Base-by-base conservation (phyloP, 2,329 filamentous ascomycete genomes). In the Torrubiella hemipterigena region DNA sequence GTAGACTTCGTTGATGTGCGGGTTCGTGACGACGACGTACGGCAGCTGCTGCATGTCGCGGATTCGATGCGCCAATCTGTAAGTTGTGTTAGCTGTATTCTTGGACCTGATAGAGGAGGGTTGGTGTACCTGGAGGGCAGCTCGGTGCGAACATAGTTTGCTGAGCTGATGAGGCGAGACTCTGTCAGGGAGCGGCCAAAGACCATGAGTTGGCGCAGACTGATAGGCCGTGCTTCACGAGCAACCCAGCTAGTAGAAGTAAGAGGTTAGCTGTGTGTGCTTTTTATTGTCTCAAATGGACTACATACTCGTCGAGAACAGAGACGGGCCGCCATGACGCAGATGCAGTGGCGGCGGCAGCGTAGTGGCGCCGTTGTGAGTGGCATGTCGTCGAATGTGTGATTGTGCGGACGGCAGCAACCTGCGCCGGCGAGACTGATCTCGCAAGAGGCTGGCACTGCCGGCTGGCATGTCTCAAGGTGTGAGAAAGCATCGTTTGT, bases 1-100 rank as follows among this genome's bases (percentile, higher is more conserved):
- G 59, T 98, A 98, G 20, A 96, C 91, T 42, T 93, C 78, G 50
- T 82, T 85, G 39, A 98, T 82, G 54, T 98, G 85, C 6, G 76
- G 76, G 48, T 98, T 98, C n/a, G 83, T 87, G 29, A 96, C 84
- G 33, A 96, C 89, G 22, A 91, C 83, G 51, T 94, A 98, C 13
- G 91, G 91, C 24, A 98, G 67, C 40, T 83, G 87, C 56, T 98
- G 91, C 73, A 98, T 96, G 53, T 98, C 89, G 36, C 93, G 84
- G 40, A 98, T 77, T 20, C 91, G 82, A 57, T 98, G 91, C 13
- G 89, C 85, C 43, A 96, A 74, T 44, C 85, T 89, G 42, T 30
- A 28, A n/a, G 13, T 14, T 27, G 27, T 26, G 16, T 17, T 22
- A 30, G n/a, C 10, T 30, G 13, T 15, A 32, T 13, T 15, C 17